Percentiles rank a stretch among this genome's conserved stretches.
These are phyloP conservation scores for Neofusicoccum sp. DNA, from an alignment of 2,329 filamentous ascomycete genomes.

Conservation along the genomic window DNA sequence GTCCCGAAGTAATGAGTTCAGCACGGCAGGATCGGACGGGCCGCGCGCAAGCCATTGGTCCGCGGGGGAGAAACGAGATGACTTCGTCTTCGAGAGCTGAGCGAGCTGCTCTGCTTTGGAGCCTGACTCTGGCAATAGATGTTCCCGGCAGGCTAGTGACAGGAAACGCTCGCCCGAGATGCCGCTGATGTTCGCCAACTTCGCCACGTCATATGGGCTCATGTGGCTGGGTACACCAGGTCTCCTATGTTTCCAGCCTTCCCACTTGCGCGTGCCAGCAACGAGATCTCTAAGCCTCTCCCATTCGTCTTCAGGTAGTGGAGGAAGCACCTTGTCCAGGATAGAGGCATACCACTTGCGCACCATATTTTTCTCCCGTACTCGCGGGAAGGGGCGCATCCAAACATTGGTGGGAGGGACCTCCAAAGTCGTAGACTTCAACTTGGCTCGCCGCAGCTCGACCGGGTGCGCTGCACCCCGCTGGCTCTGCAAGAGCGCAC, in stretches of 20 bases:
- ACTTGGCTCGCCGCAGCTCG: conserved; percentile 27
- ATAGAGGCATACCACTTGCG: conserved; percentile 47
- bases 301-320: conserved; percentile 50
- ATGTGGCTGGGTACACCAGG: conserved; percentile 2
- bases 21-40: not conserved
- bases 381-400: conserved; percentile 49
- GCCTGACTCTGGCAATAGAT: not conserved
- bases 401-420: conserved; percentile 51
- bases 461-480: not conserved
- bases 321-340: conserved; percentile 47
- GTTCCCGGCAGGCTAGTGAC: conserved; percentile 3
- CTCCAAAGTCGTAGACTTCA: conserved; percentile 31
- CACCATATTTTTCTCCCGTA: conserved; percentile 47
- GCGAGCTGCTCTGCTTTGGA: conserved; percentile 14
- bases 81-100: not conserved
- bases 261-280: conserved; percentile 33
- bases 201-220: conserved; percentile 13
- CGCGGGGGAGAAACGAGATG: not conserved
- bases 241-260: conserved; percentile 32
- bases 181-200: conserved; percentile 6
- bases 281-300: conserved; percentile 44
- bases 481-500: conserved; percentile 33
- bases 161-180: conserved; percentile 13
- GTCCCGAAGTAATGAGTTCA: not conserved
- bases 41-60: conserved; percentile 1